Conservation (phyloP, 495 filamentous ascomycete genomes). For the Patellaria atrata region DNA sequence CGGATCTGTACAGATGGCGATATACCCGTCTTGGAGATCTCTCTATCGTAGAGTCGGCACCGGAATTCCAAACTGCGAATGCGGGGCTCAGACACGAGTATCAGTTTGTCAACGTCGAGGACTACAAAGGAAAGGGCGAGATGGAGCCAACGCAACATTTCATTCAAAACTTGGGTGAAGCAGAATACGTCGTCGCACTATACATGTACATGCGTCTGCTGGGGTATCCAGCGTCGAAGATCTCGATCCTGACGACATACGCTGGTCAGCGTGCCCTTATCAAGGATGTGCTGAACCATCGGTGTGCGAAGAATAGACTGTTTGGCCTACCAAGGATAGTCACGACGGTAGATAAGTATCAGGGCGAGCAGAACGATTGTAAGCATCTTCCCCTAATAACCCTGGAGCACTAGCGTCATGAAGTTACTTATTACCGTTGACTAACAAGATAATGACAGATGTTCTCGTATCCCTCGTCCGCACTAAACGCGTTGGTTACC, state of each 20-base stretch:
- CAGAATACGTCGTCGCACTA: conserved; percentile 89
- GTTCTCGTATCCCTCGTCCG: conserved; percentile 85
- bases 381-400: conserved; percentile 28
- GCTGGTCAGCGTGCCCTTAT: conserved; percentile 90
- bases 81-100: conserved; percentile 87
- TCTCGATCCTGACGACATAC: conserved; percentile 85
- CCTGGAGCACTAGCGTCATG: neutral
- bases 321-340: conserved; percentile 88
- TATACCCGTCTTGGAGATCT: conserved; percentile 72
- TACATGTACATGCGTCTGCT: conserved; percentile 97
- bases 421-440: conserved; percentile 2
- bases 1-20: conserved; percentile 85
- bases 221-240: conserved; percentile 83
- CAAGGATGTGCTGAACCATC: conserved; percentile 71
- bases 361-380: conserved; percentile 99
- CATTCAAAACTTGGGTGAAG: conserved; percentile 92
- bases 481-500: conserved; percentile 79
- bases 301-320: conserved; percentile 66
- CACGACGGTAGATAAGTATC: conserved; percentile 94
- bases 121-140: conserved; percentile 87
- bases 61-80: conserved; percentile 72
- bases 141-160: conserved; percentile 89
- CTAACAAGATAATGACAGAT: conserved; percentile 37
- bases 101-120: conserved; percentile 91
- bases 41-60: conserved; percentile 47